Evolutionary conservation across 257 asterid species (phyloP), one percentile per base, ranked within the genome.

Genomic region (Leptodermis oblonga): DNA sequence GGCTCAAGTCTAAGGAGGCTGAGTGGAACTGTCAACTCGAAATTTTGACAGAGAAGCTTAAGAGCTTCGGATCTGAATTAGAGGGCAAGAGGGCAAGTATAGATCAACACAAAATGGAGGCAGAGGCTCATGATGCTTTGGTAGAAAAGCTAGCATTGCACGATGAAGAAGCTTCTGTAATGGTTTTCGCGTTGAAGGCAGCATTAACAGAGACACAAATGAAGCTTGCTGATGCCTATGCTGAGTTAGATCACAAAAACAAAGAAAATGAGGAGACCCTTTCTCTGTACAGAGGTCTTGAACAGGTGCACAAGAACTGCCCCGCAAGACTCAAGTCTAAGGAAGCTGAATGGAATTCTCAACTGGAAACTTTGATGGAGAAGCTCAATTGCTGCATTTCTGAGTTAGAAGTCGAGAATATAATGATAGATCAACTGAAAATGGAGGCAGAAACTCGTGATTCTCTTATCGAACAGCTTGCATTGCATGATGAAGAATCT

Each of bases 331-430:
- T 87, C 71, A 84, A 79, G 73, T 77, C 79, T 25, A 92, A 82
- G 74, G 97, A 92, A 80, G 78, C 80, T 1, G 92, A 88, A 73
- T 90, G 96, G 97, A 76, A 28, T 64, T 75, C 84, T 56, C 74
- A 73, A 59, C 77, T 81, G 76, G 88, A 92, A 81, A 78, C 78
- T 62, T 75, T 87, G 74, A 69, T 74, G 0, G 84, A 73, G 70
- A 92, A 92, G 58, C 76, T 90, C 14, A 70, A 67, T 51, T 48
- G 49, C 68, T 81, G 83, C 83, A 80, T 54, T 68, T 71, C 80
- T 20, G 85, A 82, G 67, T 69, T 86, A 52, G 81, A 84, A 49
- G 73, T 74, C 65, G 76, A 82, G 77, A 90, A 84, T 37, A 4
- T 37, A 3, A 53, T 84, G 20, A 68, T 85, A 68, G 71, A 76